Base-by-base conservation (phyloP, 495 filamentous ascomycete genomes). In the Penicillium roqueforti region DNA sequence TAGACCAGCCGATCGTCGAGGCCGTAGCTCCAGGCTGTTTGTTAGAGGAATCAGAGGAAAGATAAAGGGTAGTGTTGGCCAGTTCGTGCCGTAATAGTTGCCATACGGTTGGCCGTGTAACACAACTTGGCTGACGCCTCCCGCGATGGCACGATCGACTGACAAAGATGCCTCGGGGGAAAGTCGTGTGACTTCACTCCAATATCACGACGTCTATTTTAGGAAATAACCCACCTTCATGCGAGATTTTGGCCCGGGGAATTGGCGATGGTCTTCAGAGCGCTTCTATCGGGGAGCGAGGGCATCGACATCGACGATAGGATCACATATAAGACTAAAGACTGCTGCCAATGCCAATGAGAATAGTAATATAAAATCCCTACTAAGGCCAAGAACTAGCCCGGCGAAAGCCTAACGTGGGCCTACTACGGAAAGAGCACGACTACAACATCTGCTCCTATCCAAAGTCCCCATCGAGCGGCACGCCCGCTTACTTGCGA, bases 51-150 rank as follows among this genome's bases (percentile, higher is more conserved):
- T 75, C 75, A 9, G 69, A 67, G 55, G 76, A 79, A 4, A 63
- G 26, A 56, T 74, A 79, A 52, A 79, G 77, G 0, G 78, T 57
- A 26, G 74, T 76, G 55, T 74, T 0, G 76, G 74, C 74, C 77
- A 81, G 0, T 70, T 76, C 0, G 73, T 79, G 9, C 65, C 66
- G 3, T 53, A 53, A 50, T 75, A 76, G 8, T 69, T 56, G 1
- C 71, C 74, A 36, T 75, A 77, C 1, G 75, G 48, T 26, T 70
- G 66, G 6, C 77, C 78, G 52, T 81, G 78, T 9, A 79, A 54
- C 0, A 79, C 72, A 16, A 76, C 52, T 52, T 68, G 70, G 56
- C 75, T 79, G 10, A 79, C 65, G 10, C 73, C 74, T 6, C 67
- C 76, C 2, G 64, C 68, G 11, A 73, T 59, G 0, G 70, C 68